Conservation (phyloP, 2,329 filamentous ascomycete species). For the Teratosphaeria nubilosa region DNA sequence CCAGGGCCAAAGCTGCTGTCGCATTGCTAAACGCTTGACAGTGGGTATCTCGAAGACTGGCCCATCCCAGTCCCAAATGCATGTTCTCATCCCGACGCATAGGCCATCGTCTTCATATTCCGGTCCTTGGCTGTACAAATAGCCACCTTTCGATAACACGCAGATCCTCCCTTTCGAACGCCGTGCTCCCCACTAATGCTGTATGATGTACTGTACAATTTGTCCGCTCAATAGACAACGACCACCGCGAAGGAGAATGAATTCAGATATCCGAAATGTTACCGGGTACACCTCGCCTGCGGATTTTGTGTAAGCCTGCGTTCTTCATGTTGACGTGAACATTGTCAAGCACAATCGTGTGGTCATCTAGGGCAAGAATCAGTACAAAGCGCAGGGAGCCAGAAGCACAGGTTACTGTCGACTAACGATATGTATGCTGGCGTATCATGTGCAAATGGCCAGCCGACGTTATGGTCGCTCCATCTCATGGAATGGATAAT, state of each 20-base stretch:
- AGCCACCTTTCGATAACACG: not conserved
- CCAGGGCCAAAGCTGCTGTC: not conserved
- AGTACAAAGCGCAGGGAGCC: not conserved
- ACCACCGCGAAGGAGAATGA: not conserved
- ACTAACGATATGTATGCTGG: not conserved
- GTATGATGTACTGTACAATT: constrained; percentile 3
- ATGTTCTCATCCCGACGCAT: not conserved
- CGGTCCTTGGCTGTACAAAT: not conserved
- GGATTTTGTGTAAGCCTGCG: constrained; percentile 6
- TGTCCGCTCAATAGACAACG: not conserved
- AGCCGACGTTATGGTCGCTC: not conserved
- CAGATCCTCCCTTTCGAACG: not conserved
- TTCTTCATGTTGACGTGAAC: constrained; percentile 2
- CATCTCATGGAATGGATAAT: constrained; percentile 10
- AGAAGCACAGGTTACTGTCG: not conserved
- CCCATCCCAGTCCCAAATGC: not conserved
- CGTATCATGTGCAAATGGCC: constrained; percentile 1
- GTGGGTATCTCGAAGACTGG: not conserved
- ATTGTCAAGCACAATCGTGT: constrained; percentile 1
- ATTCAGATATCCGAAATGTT: constrained; percentile 12
- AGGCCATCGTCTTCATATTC: not conserved
- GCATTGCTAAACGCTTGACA: not conserved
- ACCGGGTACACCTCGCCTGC: constrained; percentile 10
- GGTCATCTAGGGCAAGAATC: constrained; percentile 1
- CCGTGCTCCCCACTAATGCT: not conserved